Percentiles rank a stretch among this genome's conserved stretches.
Evolutionary conservation across 2,329 filamentous ascomycete genomes (phyloP).

Genomic region (Phaeophleospora eucalypticola): DNA sequence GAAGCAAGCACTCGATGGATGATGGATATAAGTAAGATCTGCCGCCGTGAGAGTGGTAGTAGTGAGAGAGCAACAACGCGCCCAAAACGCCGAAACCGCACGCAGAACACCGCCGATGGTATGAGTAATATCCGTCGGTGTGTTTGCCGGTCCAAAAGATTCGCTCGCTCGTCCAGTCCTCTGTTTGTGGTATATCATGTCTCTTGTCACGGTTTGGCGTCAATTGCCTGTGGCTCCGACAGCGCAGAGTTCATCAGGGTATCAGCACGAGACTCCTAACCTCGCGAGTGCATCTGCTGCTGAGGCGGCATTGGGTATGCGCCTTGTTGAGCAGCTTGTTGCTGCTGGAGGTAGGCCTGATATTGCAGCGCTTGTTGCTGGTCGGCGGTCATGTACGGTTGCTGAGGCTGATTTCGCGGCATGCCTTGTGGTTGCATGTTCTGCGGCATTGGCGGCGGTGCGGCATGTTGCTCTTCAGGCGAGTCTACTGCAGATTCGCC

Average conservation of each 20-base stretch:
- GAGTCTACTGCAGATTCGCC: conserved; percentile 65
- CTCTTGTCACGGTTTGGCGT: neutral
- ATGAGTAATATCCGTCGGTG: too few relatives aligned
- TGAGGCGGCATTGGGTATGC: conserved; percentile 37
- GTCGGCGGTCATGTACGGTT: conserved; percentile 36
- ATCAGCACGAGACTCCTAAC: conserved; percentile 16
- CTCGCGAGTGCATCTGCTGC: conserved; percentile 31
- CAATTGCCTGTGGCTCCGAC: neutral
- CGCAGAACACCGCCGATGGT: too few relatives aligned
- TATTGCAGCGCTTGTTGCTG: conserved; percentile 38
- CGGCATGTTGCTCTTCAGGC: conserved; percentile 79
- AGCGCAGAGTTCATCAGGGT: neutral
- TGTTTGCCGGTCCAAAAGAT: neutral
- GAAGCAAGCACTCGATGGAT: neutral
- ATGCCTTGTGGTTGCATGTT: conserved; percentile 31
- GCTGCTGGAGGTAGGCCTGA: conserved; percentile 38
- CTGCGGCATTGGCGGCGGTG: conserved; percentile 32
- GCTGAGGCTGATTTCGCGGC: conserved; percentile 27
- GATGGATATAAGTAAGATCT: neutral
- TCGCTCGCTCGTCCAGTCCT: neutral
- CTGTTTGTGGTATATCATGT: neutral
- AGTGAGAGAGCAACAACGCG: too few relatives aligned
- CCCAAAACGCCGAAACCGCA: neutral
- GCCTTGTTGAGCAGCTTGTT: conserved; percentile 33
- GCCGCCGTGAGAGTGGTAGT: neutral